Conservation (phyloP, 257 asterid species). For the Solanum corneliomulleri region DNA sequence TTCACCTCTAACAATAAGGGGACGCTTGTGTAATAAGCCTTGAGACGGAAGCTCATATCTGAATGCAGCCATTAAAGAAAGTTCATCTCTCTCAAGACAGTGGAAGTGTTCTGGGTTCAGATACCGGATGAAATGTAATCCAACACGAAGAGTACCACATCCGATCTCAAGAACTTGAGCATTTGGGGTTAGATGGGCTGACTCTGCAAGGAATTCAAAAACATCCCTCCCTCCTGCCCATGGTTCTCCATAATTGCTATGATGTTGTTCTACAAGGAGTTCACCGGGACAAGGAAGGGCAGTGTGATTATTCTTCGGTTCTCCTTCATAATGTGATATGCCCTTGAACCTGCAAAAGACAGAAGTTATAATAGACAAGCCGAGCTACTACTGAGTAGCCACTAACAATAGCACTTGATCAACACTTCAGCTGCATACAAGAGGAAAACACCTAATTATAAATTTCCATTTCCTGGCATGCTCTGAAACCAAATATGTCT, state of each 20-base stretch:
- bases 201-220: constrained; percentile 74
- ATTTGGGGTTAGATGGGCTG: constrained; percentile 34
- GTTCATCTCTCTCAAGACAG: constrained; percentile 94
- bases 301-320: constrained; percentile 70
- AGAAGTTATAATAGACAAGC: not conserved
- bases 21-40: constrained; percentile 73
- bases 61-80: constrained; percentile 85
- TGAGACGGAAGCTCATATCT: constrained; percentile 91
- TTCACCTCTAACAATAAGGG: constrained; percentile 74
- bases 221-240: constrained; percentile 99
- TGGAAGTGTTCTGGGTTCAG: constrained; percentile 57
- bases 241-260: constrained; percentile 97
- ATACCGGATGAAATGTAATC: constrained; percentile 76
- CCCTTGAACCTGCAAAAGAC: constrained; percentile 51
- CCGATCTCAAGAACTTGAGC: constrained; percentile 88
- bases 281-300: constrained; percentile 89
- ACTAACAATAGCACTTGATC: not conserved
- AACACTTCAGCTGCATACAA: not conserved
- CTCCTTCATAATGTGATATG: constrained; percentile 83
- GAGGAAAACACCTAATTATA: not conserved
- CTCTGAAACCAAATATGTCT: not conserved
- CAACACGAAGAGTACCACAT: constrained; percentile 97
- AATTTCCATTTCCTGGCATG: not conserved
- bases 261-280: constrained; percentile 88
- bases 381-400: not conserved